Evolutionary conservation across 352 stramenopile species (phyloP).

Genomic region (Aphanomyces euteiches): DNA sequence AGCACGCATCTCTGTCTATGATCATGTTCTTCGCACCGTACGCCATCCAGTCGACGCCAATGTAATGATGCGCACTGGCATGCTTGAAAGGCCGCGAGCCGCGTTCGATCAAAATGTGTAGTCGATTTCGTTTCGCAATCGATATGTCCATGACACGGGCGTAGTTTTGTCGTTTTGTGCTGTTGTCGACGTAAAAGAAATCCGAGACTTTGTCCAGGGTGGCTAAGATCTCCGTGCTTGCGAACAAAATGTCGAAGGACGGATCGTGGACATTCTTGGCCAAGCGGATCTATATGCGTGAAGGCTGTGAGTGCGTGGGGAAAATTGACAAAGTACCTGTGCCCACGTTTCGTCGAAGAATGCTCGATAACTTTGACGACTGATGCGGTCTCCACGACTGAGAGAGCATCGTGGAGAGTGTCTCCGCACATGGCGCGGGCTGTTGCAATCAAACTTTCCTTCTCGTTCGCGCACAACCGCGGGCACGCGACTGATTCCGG

Average conservation of each 20-base stretch:
- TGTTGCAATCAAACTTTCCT: too few relatives aligned
- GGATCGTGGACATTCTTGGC: constrained; percentile 6
- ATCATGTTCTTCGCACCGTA: constrained; percentile 38
- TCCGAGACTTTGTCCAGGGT: constrained; percentile 74
- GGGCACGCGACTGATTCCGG: too few relatives aligned
- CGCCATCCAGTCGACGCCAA: constrained; percentile 25
- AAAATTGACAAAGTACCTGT: constrained; percentile 49
- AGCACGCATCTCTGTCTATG: constrained; percentile 73
- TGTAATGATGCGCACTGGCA: constrained; percentile 6
- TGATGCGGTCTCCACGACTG: constrained; percentile 52
- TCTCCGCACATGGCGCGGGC: too few relatives aligned
- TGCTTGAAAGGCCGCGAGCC: not conserved
- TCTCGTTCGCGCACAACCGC: too few relatives aligned
- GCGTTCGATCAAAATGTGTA: constrained; percentile 8
- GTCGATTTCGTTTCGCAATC: constrained; percentile 3
- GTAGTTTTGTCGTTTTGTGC: constrained; percentile 41
- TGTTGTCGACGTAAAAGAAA: constrained; percentile 76
- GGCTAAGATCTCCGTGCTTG: constrained; percentile 68
- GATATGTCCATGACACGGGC: not conserved
- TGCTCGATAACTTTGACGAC: constrained; percentile 61
- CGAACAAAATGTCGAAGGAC: constrained; percentile 39
- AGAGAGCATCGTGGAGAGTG: too few relatives aligned
- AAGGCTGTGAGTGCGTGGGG: constrained; percentile 29
- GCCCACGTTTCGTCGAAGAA: constrained; percentile 44
- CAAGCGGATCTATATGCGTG: constrained; percentile 9